phyloP scores from a whole-genome alignment of 2,329 filamentous ascomycete species.

The Fusarium sp. region DNA sequence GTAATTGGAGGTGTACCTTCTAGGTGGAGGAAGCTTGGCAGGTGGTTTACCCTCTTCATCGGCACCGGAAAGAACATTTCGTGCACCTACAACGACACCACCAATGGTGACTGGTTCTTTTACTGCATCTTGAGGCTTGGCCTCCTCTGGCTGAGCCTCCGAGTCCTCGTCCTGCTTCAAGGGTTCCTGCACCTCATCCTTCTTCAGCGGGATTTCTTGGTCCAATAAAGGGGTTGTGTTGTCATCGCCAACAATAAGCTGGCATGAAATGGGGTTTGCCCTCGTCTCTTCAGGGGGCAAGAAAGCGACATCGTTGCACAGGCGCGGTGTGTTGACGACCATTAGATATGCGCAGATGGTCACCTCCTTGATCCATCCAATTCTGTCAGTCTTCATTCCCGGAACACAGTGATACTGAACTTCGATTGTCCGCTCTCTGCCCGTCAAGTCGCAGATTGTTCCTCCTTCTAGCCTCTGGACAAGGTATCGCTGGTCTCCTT shows the following conservation, averaged over 20 bases:
- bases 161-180: constrained; percentile 29
- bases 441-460: constrained; percentile 88
- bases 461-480: constrained; percentile 85
- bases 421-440: constrained; percentile 84
- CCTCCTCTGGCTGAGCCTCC: constrained; percentile 1
- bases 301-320: constrained; percentile 91
- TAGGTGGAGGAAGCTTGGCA: constrained; percentile 61
- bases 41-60: constrained; percentile 63
- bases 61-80: constrained; percentile 61
- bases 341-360: constrained; percentile 93
- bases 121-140: constrained; percentile 47
- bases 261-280: constrained; percentile 82
- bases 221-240: constrained; percentile 57
- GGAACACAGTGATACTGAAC: constrained; percentile 86
- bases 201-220: constrained; percentile 52
- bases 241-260: constrained; percentile 71
- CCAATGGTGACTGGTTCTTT: constrained; percentile 62
- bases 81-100: constrained; percentile 66
- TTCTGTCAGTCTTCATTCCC: constrained; percentile 77
- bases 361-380: constrained; percentile 93
- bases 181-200: constrained; percentile 42
- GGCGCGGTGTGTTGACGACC: constrained; percentile 88
- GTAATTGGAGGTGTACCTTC: constrained; percentile 54
- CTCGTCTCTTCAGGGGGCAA: constrained; percentile 82
- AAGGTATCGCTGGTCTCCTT: constrained; percentile 86